Conservation (phyloP, 768 basidiomycete genomes). For the Trametes cingulata region DNA sequence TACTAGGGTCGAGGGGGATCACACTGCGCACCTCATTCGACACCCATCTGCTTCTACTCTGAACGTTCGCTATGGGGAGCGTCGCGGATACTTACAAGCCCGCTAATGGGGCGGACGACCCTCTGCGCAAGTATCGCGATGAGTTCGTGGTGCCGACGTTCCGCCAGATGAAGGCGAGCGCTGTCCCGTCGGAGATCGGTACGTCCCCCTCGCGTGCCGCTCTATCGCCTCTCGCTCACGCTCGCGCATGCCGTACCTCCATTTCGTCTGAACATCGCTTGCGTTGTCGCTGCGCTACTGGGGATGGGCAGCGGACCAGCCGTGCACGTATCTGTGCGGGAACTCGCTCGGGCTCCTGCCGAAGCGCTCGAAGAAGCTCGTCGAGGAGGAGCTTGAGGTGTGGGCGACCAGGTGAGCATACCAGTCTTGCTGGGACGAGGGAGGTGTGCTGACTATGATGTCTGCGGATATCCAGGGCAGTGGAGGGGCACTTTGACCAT, state of each 20-base stretch:
- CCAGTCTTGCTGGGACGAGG: background rate
- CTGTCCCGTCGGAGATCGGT: conserved; percentile 25
- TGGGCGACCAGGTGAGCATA: conserved; percentile 71
- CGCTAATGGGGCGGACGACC: conserved; percentile 17
- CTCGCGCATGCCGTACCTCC: no score
- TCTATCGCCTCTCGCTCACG: background rate
- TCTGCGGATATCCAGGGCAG: conserved; percentile 54
- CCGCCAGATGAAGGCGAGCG: conserved; percentile 30
- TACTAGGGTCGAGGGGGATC: background rate
- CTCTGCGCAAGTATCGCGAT: conserved; percentile 29
- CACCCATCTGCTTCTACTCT: background rate
- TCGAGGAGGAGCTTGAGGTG: conserved; percentile 80
- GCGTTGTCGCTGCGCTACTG: background rate
- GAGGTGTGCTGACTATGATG: background rate
- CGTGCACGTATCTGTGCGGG: conserved; percentile 87
- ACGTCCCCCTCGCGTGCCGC: background rate
- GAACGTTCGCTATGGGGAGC: background rate
- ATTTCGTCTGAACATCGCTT: background rate
- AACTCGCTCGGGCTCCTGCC: conserved; percentile 90
- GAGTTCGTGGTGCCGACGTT: conserved; percentile 53
- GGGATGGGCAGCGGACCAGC: conserved; percentile 26
- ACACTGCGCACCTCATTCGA: background rate
- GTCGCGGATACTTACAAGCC: conserved; percentile 19
- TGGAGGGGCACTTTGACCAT: conserved; percentile 88
- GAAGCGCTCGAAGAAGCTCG: conserved; percentile 66